Percentiles rank a stretch among this genome's conserved stretches.
Conservation (phyloP, 441 rosid genomes). For the Rhodomyrtus psidioides region DNA sequence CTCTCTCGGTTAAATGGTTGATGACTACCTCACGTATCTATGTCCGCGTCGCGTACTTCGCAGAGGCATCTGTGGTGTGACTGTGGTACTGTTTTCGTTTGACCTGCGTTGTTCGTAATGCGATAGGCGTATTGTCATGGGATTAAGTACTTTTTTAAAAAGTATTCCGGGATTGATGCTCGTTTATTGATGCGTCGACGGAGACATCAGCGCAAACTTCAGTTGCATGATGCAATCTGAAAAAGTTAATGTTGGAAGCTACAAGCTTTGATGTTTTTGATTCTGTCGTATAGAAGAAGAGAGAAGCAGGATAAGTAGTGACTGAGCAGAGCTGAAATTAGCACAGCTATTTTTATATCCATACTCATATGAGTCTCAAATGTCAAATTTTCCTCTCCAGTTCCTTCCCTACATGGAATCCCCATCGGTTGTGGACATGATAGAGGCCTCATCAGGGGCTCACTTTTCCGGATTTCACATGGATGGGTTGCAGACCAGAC, state of each 20-base stretch:
- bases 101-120: background rate
- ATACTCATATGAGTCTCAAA: background rate
- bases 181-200: background rate
- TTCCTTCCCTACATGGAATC: slow-evolving; percentile 38
- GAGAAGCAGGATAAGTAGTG: background rate
- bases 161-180: background rate
- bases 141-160: background rate
- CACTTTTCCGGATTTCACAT: slow-evolving; percentile 93
- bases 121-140: background rate
- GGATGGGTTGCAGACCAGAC: slow-evolving; percentile 41
- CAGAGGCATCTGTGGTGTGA: background rate
- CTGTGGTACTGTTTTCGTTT: background rate
- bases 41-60: background rate
- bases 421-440: slow-evolving; percentile 60
- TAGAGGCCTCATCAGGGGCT: slow-evolving; percentile 69
- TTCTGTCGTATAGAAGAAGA: background rate
- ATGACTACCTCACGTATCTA: background rate
- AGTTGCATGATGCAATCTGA: background rate
- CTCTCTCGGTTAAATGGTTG: background rate
- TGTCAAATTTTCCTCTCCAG: slow-evolving; percentile 14
- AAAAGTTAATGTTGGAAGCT: background rate
- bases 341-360: background rate
- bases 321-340: background rate
- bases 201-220: background rate
- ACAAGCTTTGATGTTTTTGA: background rate